phyloP scores from a whole-genome alignment of 139 green algal genomes.

The Tetradesmus obliquus region DNA sequence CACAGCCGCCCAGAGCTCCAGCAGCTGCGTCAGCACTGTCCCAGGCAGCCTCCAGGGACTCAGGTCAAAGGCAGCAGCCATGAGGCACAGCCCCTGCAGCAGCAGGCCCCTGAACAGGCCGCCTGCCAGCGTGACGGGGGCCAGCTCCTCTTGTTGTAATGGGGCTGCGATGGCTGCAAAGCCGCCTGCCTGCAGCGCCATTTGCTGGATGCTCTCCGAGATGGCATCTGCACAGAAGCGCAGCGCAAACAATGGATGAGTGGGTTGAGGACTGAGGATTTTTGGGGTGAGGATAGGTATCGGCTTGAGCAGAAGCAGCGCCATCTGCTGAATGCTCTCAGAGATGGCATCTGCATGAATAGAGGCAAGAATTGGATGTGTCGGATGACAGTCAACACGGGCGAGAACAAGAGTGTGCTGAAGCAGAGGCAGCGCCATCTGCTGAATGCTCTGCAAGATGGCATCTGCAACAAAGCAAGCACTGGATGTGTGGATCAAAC shows the following conservation, averaged over 20 bases:
- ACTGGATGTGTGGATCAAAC: not conserved
- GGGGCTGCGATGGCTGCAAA: slow-evolving; percentile 39
- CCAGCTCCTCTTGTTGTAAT: slow-evolving; percentile 12
- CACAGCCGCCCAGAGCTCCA: not conserved
- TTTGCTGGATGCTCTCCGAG: slow-evolving; percentile 20
- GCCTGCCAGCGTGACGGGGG: slow-evolving; percentile 11
- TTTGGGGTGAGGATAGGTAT: too few species aligned
- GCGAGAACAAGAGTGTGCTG: too few species aligned
- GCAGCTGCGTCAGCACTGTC: not conserved
- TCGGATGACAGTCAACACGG: not conserved
- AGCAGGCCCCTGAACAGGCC: slow-evolving; percentile 44
- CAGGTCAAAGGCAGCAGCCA: slow-evolving; percentile 5
- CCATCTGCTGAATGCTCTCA: not conserved
- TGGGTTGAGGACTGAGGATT: too few species aligned
- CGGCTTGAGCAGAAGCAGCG: not conserved
- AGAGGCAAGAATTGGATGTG: not conserved
- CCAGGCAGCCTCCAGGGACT: slow-evolving; percentile 11
- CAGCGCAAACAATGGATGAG: too few species aligned
- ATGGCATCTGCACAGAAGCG: not conserved
- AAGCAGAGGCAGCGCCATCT: not conserved
- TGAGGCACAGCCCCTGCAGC: slow-evolving; percentile 21
- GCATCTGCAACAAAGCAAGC: not conserved
- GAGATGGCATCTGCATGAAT: not conserved
- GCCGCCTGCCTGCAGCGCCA: slow-evolving; percentile 37
- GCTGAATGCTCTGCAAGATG: not conserved